Evolutionary conservation across 306 rosid genomes (phyloP), one percentile per base, ranked within the genome.

Genomic region (Prunus mongolica): DNA sequence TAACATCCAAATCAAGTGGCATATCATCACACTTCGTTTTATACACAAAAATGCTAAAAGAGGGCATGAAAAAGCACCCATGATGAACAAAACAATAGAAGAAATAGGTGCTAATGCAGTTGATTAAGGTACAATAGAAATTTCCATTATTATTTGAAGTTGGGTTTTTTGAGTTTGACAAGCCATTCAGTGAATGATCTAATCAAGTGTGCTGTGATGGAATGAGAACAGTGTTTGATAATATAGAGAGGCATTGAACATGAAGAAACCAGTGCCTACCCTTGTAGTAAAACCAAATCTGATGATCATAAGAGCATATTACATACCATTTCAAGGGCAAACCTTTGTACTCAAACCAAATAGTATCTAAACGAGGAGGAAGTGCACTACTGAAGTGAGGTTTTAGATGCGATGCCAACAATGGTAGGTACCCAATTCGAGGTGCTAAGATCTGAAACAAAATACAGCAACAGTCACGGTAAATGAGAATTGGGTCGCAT

Each of bases 281-380:
- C 54, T 13, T 49, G 54, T 14, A 49, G 5, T 49, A 7, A 13
- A 49, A 14, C 19, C 54, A 49, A 49, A 49, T 49, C 16, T 49
- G 54, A 49, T 49, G 54, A 49, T 49, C 54, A 49, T 61, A 44
- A 56, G 18, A 25, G 73, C 63, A 27, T 27, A 15, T 30, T 7
- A 32, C 58, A 19, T 80, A 94, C 98, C 99, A 95, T 78, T 95
- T 95, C 72, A 95, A 89, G 57, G 97, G 96, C 30, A 95, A 82
- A 47, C 99, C 97, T 73, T 86, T 90, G 88, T 86, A 92, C 57
- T 95, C 99, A 70, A 95, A 95, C 99, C 99, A 95, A 74, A 95
- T 76, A 49, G 99, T 80, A 82, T 95, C 99, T 0, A 71, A 81
- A 28, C 93, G 97, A 34, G 99, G 99, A 71, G 99, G 97, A 30